Conservation (phyloP, 2,329 filamentous ascomycete species). For the Epichloe aotearoae region DNA sequence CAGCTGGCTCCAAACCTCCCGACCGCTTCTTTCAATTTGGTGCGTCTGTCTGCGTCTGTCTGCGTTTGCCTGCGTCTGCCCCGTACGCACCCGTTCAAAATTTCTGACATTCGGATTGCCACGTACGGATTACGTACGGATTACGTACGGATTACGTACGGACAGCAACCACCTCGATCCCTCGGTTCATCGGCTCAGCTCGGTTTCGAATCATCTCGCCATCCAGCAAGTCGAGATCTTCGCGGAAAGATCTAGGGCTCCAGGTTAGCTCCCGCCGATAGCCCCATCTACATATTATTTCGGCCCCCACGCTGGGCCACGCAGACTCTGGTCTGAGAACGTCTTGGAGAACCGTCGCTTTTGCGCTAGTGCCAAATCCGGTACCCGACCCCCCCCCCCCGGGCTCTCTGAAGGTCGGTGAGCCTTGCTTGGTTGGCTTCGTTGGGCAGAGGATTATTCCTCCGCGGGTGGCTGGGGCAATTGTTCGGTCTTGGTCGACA, state of each 20-base stretch:
- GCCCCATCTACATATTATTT: neutral
- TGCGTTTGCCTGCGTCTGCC: too few relatives aligned
- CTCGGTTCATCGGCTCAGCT: neutral
- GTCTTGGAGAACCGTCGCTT: neutral
- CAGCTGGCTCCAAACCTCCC: neutral
- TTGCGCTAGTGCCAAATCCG: constrained; percentile 5
- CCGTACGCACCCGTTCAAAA: too few relatives aligned
- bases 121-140: neutral
- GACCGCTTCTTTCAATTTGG: neutral
- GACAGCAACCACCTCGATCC: neutral
- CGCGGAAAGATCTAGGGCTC: neutral
- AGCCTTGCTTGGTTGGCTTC: constrained; percentile 1
- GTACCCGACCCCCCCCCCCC: neutral
- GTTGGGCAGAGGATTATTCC: neutral
- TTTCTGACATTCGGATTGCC: too few relatives aligned
- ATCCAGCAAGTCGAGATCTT: neutral
- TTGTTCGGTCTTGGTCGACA: neutral
- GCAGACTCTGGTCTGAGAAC: neutral
- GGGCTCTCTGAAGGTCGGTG: constrained; percentile 4
- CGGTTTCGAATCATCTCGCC: neutral
- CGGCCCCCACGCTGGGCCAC: neutral
- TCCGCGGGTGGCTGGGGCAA: constrained; percentile 1
- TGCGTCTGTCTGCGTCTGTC: too few relatives aligned
- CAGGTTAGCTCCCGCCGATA: constrained; percentile 1
- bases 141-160: too few relatives aligned